Evolutionary conservation across 805 yeast species (phyloP), one percentile per base, ranked within the genome.

Genomic region (Starmera pachycereana): DNA sequence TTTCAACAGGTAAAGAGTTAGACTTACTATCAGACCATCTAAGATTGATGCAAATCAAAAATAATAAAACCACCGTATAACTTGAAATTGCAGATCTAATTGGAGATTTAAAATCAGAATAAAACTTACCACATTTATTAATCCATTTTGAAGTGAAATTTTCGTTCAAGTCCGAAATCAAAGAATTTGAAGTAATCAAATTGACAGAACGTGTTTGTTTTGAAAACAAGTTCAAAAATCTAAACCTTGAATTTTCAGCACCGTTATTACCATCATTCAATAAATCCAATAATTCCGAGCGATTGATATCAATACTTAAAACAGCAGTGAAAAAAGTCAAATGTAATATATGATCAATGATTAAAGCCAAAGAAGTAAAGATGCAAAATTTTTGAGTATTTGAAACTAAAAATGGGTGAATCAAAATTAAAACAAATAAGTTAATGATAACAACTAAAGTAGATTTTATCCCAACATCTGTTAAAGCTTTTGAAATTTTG

Each of bases 261-360:
- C 19, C 36, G 2, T 14, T 19, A 22, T 25, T 25, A 22, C 29
- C 35, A 8, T 38, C 40, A 29, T 45, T 47, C 8, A 73, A 53
- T 11, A 78, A 53, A 44, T 78, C 86, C 12, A 71, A 71, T 13
- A 80, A 64, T 47, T 81, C 89, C 25, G 72, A 56, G 40, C 86
- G 66, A 36, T 78, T 70, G 28, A 78, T 60, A 59, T 86, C 95
- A 32, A 85, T 72, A 13, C 81, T 68, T 28, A 84, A 60, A 2
- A 83, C 74, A 0, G 87, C 76, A 2, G 78, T 63, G 43, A 83
- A 72, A 55, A 68, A 84, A 1, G 89, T 73, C 37, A 76, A 52
- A 47, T 79, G 86, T 32, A 85, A 60, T 6, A 71, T 41, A 51
- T 76, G 81, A 46, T 81, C 85, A 32, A 79, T 57, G 2, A 74